These are phyloP conservation scores for Isabelozyma heimii DNA, from an alignment of 805 yeast species.

Conservation along the genomic window DNA sequence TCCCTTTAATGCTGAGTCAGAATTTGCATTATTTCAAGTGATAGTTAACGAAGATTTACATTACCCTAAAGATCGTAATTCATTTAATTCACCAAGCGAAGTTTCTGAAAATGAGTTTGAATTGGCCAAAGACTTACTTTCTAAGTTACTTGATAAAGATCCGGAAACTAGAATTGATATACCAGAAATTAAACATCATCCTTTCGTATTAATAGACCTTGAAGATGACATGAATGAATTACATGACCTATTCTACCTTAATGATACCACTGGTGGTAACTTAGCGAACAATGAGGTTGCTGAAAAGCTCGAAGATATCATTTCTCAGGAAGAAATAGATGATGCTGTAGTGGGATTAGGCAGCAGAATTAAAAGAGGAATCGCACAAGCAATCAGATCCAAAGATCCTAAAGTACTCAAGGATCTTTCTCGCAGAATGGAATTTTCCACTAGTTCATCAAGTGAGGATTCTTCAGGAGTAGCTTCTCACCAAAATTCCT, in stretches of 20 bases:
- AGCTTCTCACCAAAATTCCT: slow-evolving; percentile 15
- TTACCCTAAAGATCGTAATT: slow-evolving; percentile 47
- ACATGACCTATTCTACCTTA: slow-evolving; percentile 35
- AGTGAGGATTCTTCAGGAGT: slow-evolving; percentile 24
- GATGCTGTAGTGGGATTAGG: slow-evolving; percentile 85
- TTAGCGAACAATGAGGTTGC: background rate
- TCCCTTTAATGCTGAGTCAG: slow-evolving; percentile 86
- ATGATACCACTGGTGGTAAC: slow-evolving; percentile 7
- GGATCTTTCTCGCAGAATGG: slow-evolving; percentile 20
- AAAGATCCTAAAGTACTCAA: slow-evolving; percentile 19
- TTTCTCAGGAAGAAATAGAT: slow-evolving; percentile 65
- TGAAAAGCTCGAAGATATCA: slow-evolving; percentile 29
- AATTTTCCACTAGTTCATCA: slow-evolving; percentile 23
- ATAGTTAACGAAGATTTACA: slow-evolving; percentile 62
- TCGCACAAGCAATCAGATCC: slow-evolving; percentile 39
- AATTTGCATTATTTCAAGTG: slow-evolving; percentile 79
- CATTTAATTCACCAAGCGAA: slow-evolving; percentile 37
- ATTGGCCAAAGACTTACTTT: slow-evolving; percentile 57
- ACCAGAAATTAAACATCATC: slow-evolving; percentile 70
- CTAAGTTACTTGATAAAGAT: slow-evolving; percentile 63
- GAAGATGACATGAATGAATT: slow-evolving; percentile 33
- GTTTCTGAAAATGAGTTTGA: slow-evolving; percentile 43
- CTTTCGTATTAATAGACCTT: slow-evolving; percentile 51
- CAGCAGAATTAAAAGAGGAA: slow-evolving; percentile 52
- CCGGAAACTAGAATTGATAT: slow-evolving; percentile 69